phyloP scores from a whole-genome alignment of 148 eudicot species.

The Rhododendron simsii region DNA sequence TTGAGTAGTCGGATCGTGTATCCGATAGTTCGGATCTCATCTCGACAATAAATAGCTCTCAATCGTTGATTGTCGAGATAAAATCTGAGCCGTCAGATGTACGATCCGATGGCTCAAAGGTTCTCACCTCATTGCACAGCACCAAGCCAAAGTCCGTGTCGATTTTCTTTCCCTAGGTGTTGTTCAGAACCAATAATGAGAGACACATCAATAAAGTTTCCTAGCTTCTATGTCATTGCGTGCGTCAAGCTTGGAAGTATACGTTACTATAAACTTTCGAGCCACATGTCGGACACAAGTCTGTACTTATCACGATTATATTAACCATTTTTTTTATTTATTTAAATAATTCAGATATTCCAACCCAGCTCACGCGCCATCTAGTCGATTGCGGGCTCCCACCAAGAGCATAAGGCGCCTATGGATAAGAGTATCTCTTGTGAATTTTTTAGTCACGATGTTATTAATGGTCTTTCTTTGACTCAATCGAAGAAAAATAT shows the following conservation, averaged over 20 bases:
- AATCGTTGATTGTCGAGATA: too few relatives aligned
- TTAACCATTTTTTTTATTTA: too few relatives aligned
- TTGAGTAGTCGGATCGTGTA: too few relatives aligned
- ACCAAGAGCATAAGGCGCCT: not conserved
- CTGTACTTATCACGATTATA: not conserved
- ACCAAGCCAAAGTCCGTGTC: too few relatives aligned
- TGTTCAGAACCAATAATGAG: not conserved
- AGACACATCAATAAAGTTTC: not conserved
- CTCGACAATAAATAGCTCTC: too few relatives aligned
- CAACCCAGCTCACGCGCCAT: not conserved
- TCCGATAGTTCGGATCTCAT: too few relatives aligned
- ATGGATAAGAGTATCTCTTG: too few relatives aligned
- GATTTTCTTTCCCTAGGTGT: not conserved
- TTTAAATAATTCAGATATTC: not conserved
- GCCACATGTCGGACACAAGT: not conserved
- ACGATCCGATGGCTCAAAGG: accelerated
- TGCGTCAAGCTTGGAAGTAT: not conserved
- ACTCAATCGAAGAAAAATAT: too few relatives aligned
- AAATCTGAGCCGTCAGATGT: accelerated
- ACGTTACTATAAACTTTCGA: not conserved
- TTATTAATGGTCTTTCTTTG: too few relatives aligned
- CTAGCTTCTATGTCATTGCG: not conserved
- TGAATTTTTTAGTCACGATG: too few relatives aligned
- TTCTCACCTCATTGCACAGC: too few relatives aligned
- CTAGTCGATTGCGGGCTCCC: too few relatives aligned